These are phyloP conservation scores for Suhomyces guaymorum DNA, from an alignment of 1,139 yeast species.

Conservation along the genomic window DNA sequence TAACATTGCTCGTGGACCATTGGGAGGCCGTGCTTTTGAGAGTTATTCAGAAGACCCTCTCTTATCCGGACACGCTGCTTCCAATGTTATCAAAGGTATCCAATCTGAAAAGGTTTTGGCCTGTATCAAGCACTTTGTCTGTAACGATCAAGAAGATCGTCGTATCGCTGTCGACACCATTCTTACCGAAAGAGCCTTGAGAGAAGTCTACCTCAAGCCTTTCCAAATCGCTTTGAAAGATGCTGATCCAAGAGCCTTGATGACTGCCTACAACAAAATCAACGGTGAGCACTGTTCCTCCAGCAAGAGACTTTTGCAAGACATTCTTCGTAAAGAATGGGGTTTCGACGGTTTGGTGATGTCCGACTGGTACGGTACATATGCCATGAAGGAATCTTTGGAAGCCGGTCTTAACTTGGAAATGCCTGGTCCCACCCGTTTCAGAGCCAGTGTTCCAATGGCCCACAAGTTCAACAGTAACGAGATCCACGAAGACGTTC, in stretches of 20 bases:
- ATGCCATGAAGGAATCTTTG: slow-evolving; percentile 18
- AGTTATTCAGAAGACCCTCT: slow-evolving; percentile 37
- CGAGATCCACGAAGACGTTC: slow-evolving; percentile 25
- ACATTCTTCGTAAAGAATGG: slow-evolving; percentile 22
- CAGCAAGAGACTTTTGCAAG: slow-evolving; percentile 17
- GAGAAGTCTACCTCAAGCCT: slow-evolving; percentile 25
- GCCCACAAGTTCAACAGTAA: slow-evolving; percentile 16
- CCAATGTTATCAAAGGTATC: slow-evolving; percentile 32
- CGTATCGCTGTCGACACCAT: slow-evolving; percentile 19
- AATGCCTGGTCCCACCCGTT: slow-evolving; percentile 24
- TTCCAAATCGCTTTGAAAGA: slow-evolving; percentile 22
- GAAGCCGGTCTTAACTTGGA: slow-evolving; percentile 24
- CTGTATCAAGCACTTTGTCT: slow-evolving; percentile 19
- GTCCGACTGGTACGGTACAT: slow-evolving; percentile 25
- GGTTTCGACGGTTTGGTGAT: slow-evolving; percentile 20
- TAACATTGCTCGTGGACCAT: slow-evolving; percentile 34
- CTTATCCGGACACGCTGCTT: slow-evolving; percentile 33
- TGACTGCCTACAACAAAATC: slow-evolving; percentile 23
- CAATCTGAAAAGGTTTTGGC: slow-evolving; percentile 25
- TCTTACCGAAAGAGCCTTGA: slow-evolving; percentile 22
- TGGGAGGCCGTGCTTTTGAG: slow-evolving; percentile 41
- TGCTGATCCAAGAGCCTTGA: slow-evolving; percentile 19
- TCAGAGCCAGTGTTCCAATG: slow-evolving; percentile 16
- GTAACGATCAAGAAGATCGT: slow-evolving; percentile 22
- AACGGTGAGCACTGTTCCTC: slow-evolving; percentile 22